Conservation (phyloP, 352 stramenopile species). For the Globisporangium nodosum region DNA sequence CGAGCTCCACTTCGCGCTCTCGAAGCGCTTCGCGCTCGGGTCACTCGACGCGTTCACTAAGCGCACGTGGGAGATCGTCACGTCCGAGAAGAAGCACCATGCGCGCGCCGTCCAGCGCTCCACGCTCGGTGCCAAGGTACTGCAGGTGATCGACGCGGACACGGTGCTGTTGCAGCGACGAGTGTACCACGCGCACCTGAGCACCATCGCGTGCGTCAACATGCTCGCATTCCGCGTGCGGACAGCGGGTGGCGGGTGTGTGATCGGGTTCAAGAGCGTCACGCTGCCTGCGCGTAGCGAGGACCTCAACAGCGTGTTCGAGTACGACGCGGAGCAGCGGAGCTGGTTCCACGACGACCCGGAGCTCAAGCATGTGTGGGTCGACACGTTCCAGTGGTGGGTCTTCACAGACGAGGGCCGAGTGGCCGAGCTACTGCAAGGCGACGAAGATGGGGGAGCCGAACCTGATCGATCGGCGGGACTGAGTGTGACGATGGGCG, state of each 20-base stretch:
- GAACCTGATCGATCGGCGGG: not conserved
- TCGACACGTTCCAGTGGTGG: constrained; percentile 14
- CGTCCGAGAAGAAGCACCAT: constrained; percentile 39
- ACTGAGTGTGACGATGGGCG: constrained; percentile 6
- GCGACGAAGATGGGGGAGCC: not conserved
- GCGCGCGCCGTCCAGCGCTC: constrained; percentile 36
- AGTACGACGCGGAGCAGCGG: constrained; percentile 10
- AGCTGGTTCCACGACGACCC: constrained; percentile 5
- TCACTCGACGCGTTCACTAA: constrained; percentile 30
- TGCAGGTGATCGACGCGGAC: constrained; percentile 46
- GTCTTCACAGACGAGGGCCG: constrained; percentile 6
- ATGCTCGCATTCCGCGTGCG: constrained; percentile 13
- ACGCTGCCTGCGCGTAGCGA: not conserved
- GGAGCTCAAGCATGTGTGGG: constrained; percentile 8
- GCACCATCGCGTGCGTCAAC: constrained; percentile 41
- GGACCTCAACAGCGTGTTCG: constrained; percentile 1
- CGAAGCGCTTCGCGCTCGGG: constrained; percentile 22
- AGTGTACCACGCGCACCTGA: constrained; percentile 40
- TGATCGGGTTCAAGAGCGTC: constrained; percentile 8
- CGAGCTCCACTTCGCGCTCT: constrained; percentile 37
- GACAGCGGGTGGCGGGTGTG: constrained; percentile 4
- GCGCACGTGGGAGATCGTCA: constrained; percentile 46
- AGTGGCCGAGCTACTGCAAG: not conserved
- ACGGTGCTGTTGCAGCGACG: constrained; percentile 36
- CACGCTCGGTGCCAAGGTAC: constrained; percentile 35